Percentiles rank a stretch among this genome's conserved stretches.
Conservation (phyloP, 2,329 filamentous ascomycete genomes). For the Botryotinia narcissicola region DNA sequence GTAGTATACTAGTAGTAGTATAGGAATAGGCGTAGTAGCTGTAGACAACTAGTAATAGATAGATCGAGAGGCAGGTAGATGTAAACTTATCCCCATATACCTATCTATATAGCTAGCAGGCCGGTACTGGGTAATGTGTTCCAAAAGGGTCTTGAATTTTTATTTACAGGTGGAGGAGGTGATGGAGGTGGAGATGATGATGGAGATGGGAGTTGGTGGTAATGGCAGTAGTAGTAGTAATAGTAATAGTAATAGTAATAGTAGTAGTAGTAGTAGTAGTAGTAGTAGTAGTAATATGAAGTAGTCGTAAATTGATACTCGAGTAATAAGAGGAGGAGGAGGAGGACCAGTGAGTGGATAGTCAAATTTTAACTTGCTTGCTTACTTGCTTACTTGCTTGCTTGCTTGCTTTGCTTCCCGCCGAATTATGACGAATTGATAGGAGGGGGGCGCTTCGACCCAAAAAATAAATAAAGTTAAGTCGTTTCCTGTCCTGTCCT, state of each 20-base stretch:
- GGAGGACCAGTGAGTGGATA: neutral
- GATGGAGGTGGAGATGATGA: neutral
- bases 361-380: neutral
- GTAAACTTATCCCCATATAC: too few relatives aligned
- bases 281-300: neutral
- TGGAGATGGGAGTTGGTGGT: neutral
- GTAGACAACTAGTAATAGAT: neutral
- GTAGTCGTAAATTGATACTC: neutral
- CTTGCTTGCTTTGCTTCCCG: neutral
- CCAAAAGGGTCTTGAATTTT: neutral
- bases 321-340: neutral
- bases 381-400: neutral
- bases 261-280: neutral
- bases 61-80: neutral
- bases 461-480: neutral
- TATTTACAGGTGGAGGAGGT: neutral
- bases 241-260: neutral
- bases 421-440: neutral
- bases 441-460: slow-evolving; percentile 5
- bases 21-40: neutral
- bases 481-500: neutral
- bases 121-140: neutral
- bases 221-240: neutral
- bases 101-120: neutral
- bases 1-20: too few relatives aligned